Conservation (phyloP, 345 rosid species). For the Rhizophora apiculata region DNA sequence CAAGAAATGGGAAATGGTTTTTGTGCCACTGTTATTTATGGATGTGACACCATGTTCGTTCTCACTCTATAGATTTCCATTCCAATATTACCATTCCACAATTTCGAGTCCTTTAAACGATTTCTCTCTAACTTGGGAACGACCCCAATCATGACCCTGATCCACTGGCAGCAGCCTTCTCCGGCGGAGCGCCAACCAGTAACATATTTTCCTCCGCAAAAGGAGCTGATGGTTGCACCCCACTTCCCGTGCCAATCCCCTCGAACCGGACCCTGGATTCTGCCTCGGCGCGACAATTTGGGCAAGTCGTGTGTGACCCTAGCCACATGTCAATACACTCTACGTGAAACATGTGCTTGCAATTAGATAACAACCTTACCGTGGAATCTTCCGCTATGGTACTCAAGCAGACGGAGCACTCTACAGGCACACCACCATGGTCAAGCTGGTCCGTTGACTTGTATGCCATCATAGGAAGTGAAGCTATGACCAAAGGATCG, state of each 20-base stretch:
- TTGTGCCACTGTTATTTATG: too few species aligned
- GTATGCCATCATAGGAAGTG: constrained; percentile 35
- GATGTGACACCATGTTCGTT: constrained; percentile 4
- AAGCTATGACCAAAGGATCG: constrained; percentile 36
- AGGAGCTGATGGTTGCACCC: constrained; percentile 35
- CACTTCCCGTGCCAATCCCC: constrained; percentile 28
- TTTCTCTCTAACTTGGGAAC: constrained; percentile 42
- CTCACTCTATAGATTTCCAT: constrained; percentile 42
- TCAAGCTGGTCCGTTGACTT: not conserved
- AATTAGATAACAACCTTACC: constrained; percentile 43
- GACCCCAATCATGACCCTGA: constrained; percentile 43
- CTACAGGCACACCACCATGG: constrained; percentile 7
- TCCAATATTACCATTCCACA: constrained; percentile 29
- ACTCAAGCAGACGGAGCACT: constrained; percentile 50
- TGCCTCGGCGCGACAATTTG: constrained; percentile 40
- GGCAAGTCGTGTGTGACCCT: constrained; percentile 44
- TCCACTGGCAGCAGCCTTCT: constrained; percentile 26
- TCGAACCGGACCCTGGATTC: constrained; percentile 25
- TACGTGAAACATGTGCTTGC: constrained; percentile 49
- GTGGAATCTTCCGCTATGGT: constrained; percentile 28
- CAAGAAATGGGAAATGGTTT: too few species aligned
- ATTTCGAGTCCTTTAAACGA: constrained; percentile 37
- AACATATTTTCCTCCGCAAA: constrained; percentile 36
- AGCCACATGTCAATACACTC: constrained; percentile 53
- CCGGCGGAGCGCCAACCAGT: constrained; percentile 15